Evolutionary conservation across 768 basidiomycete genomes (phyloP), one percentile per base, ranked within the genome.

Genomic region (Amyloporia xantha): DNA sequence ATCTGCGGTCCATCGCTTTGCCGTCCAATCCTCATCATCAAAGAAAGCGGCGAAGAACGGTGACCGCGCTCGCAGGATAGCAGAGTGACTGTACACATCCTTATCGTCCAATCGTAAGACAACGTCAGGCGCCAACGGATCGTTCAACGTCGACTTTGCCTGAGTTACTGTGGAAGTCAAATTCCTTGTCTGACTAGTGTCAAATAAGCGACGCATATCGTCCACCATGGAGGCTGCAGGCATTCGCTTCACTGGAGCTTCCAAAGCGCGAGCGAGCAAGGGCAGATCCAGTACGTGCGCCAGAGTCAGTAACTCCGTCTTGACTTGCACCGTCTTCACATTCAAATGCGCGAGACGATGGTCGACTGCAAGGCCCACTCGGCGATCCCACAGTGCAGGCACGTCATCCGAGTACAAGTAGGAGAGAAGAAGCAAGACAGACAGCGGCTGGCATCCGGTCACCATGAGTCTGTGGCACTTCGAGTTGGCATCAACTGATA

Each of bases 351-450:
- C 49, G n/a, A 77, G 68, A 19, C 71, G 66, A 4, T 57, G 60
- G 23, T 72, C 69, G 2, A 85, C 64, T 1, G 67, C 62, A 27
- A 48, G 49, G 0, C 68, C 72, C 10, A 89, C 72, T 15, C 91
- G 79, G 11, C 74, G 71, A 62, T 98, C 93, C 90, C 92, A 94
- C 12, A 93, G 64, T 0, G 90, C 82, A 10, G 90, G 70, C 1
- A 94, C 65, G 35, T 82, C 77, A 62, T 99, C 95, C 1, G 87
- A 77, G 65, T 97, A 97, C n/a, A 97, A 65, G 59, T 92, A 97
- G 20, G 82, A 75, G 17, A 96, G 63, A 17, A 97, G 69, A 19
- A 95, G 73, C 13, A 96, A 75, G 13, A 85, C 65, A 0, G 90
- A 69, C 5, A 94, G 67, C 0, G 84, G 73, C 39, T 81, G 77